phyloP scores from a whole-genome alignment of 2,329 filamentous ascomycete species.

The Cladorrhinum sp. region DNA sequence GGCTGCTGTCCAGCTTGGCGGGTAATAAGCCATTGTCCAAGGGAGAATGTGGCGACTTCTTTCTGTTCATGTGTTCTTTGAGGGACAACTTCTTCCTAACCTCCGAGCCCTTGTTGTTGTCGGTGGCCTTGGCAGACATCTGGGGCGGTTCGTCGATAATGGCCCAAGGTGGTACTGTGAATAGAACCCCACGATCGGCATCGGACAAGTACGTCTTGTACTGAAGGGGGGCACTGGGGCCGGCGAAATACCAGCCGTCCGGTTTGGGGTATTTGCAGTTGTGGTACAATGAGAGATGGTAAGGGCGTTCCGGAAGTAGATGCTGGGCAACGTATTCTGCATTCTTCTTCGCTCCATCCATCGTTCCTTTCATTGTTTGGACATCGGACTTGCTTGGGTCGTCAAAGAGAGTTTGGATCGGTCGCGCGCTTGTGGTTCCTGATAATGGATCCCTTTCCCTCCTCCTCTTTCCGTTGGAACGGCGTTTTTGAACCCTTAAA shows the following conservation, averaged over 20 bases:
- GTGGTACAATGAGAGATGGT: constrained; percentile 51
- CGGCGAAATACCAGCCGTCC: constrained; percentile 40
- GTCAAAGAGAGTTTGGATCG: constrained; percentile 12
- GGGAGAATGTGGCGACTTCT: constrained; percentile 37
- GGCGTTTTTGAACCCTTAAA: background rate
- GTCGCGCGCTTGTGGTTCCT: background rate
- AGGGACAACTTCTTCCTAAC: constrained; percentile 55
- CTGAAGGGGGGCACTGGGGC: constrained; percentile 47
- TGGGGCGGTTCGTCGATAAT: constrained; percentile 48
- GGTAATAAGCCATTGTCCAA: constrained; percentile 28
- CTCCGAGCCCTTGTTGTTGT: constrained; percentile 45
- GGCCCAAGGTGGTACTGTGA: constrained; percentile 53
- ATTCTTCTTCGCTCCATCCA: constrained; percentile 59
- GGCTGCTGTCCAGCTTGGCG: constrained; percentile 21
- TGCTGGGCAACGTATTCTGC: constrained; percentile 52
- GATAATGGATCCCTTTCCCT: background rate
- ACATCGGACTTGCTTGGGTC: constrained; percentile 24
- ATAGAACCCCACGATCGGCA: constrained; percentile 55
- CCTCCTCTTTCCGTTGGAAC: background rate
- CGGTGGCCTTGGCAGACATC: constrained; percentile 38
- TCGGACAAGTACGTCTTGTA: constrained; percentile 58
- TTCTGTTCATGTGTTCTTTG: constrained; percentile 57
- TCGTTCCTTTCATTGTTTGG: constrained; percentile 40
- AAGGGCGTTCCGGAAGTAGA: constrained; percentile 50
- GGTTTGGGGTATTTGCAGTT: constrained; percentile 47